These are phyloP conservation scores for Solanum sitiens DNA, from an alignment of 257 asterid species.

Conservation along the genomic window DNA sequence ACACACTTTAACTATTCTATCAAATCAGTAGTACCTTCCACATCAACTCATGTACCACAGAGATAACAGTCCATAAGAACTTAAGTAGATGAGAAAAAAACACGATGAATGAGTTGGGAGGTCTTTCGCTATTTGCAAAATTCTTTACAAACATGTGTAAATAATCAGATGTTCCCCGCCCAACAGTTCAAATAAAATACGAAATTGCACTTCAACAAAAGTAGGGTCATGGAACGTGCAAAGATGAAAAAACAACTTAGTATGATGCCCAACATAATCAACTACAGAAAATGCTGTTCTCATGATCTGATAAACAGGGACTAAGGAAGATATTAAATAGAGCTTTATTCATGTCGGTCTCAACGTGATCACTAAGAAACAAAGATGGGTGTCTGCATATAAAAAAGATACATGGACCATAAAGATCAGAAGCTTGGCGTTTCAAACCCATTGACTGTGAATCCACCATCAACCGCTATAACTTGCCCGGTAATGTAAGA, in stretches of 20 bases:
- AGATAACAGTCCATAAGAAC: background rate
- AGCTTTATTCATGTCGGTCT: background rate
- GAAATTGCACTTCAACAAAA: background rate
- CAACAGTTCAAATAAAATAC: background rate
- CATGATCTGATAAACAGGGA: background rate
- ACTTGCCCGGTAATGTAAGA: slow-evolving; percentile 79
- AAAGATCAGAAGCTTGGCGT: background rate
- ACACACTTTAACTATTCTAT: background rate
- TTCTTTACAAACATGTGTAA: background rate
- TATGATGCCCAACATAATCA: background rate
- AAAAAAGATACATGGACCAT: background rate
- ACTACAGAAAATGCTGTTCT: background rate
- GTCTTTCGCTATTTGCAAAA: background rate
- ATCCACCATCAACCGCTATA: slow-evolving; percentile 76
- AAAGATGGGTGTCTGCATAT: background rate
- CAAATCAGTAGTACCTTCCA: background rate
- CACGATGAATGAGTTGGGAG: background rate
- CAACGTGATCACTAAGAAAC: background rate
- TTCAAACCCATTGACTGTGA: slow-evolving; percentile 60
- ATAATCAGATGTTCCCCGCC: background rate
- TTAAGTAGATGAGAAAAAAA: background rate
- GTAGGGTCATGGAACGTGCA: background rate
- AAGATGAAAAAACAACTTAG: background rate
- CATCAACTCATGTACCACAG: background rate
- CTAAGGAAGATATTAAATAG: background rate